phyloP scores from a whole-genome alignment of 495 filamentous ascomycete species.

The Aspergillus incahuasiensis region DNA sequence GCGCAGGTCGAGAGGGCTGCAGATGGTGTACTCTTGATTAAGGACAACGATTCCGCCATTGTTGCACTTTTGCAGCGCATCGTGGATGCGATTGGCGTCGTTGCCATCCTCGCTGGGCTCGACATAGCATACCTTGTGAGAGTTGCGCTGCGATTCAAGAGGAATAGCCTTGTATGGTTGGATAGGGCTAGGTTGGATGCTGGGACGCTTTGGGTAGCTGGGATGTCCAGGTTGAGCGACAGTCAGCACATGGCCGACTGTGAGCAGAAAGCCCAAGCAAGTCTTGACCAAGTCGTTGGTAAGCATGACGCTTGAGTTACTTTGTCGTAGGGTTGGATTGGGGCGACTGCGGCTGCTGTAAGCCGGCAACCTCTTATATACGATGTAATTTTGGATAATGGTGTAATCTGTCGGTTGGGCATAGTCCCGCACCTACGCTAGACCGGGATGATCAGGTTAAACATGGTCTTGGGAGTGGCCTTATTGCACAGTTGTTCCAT shows the following conservation, averaged over 20 bases:
- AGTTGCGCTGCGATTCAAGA: background rate
- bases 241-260: background rate
- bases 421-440: too few species aligned
- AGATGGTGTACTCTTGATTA: constrained; percentile 54
- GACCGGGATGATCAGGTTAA: background rate
- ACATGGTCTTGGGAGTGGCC: background rate
- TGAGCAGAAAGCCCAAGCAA: background rate
- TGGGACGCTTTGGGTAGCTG: background rate
- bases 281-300: background rate
- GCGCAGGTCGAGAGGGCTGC: constrained; percentile 60
- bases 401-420: too few species aligned
- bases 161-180: constrained; percentile 4
- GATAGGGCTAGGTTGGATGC: constrained; percentile 1
- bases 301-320: background rate
- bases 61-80: constrained; percentile 44
- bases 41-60: constrained; percentile 66
- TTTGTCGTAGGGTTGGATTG: too few species aligned
- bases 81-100: background rate
- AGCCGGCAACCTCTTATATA: background rate
- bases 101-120: background rate
- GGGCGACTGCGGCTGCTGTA: background rate
- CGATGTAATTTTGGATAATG: too few species aligned
- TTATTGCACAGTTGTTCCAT: background rate
- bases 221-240: background rate
- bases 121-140: constrained; percentile 8